These are phyloP conservation scores for Canna indica DNA, from an alignment of 176 grass and related monocot genomes.

Conservation along the genomic window DNA sequence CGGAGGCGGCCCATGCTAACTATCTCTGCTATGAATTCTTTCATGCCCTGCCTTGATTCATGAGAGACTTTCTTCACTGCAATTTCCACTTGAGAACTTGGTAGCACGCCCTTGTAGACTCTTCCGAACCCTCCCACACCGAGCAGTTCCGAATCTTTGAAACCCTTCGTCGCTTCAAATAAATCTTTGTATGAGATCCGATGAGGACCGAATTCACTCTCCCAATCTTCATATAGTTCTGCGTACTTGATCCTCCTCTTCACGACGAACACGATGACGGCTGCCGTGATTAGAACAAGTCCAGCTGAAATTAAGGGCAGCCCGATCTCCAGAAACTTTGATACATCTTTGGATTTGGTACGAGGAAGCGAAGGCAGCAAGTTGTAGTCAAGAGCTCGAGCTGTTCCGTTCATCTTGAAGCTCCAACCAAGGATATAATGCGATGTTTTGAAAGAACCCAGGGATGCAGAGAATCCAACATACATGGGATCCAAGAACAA, in stretches of 20 bases:
- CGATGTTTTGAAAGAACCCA: too few relatives aligned
- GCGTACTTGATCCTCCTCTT: conserved; percentile 24
- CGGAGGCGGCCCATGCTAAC: conserved; percentile 28
- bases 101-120: conserved; percentile 37
- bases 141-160: conserved; percentile 23
- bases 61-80: conserved; percentile 48
- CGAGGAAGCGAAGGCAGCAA: too few relatives aligned
- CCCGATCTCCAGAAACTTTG: neutral
- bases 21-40: conserved; percentile 32
- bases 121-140: conserved; percentile 42
- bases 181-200: conserved; percentile 36
- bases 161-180: conserved; percentile 29
- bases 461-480: too few relatives aligned
- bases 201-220: conserved; percentile 28
- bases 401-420: too few relatives aligned
- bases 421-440: too few relatives aligned
- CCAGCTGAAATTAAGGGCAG: conserved; percentile 13
- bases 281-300: conserved; percentile 8
- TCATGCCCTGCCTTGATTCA: conserved; percentile 36
- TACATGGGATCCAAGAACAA: too few relatives aligned
- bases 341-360: too few relatives aligned
- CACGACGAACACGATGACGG: neutral
- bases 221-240: conserved; percentile 35
- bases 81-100: conserved; percentile 1
- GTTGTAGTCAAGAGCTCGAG: too few relatives aligned